phyloP scores from a whole-genome alignment of 805 yeast species.

The Jamesozyma piceae region DNA sequence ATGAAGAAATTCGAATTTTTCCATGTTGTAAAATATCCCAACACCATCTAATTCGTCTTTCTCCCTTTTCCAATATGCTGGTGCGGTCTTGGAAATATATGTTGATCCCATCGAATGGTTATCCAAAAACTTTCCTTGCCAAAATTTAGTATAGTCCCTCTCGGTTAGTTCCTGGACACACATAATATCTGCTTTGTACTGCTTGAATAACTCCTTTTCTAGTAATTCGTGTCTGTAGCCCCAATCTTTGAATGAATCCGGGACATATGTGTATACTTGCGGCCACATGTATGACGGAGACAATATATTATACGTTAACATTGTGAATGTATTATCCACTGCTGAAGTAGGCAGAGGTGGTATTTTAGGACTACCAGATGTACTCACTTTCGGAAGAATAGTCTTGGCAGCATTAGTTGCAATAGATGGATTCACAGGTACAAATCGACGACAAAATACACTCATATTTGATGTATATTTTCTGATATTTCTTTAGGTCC shows the following conservation, averaged over 20 bases:
- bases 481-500: background rate
- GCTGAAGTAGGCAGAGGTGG: background rate
- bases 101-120: conserved; percentile 37
- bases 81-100: conserved; percentile 42
- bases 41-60: conserved; percentile 50
- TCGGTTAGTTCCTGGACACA: conserved; percentile 49
- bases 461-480: background rate
- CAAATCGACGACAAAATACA: conserved; percentile 3
- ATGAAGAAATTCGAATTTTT: conserved; percentile 36
- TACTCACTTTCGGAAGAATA: background rate
- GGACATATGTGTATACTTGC: conserved; percentile 43
- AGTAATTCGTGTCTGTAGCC: conserved; percentile 38
- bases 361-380: too few relatives aligned
- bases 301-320: conserved; percentile 39
- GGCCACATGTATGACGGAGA: conserved; percentile 54
- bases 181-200: conserved; percentile 44
- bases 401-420: background rate
- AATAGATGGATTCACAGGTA: conserved; percentile 3
- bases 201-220: conserved; percentile 28
- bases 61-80: conserved; percentile 43
- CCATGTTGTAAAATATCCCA: conserved; percentile 42
- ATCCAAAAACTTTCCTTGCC: conserved; percentile 30
- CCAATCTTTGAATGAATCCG: conserved; percentile 41
- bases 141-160: conserved; percentile 32
- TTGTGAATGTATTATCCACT: conserved; percentile 19